Conservation (phyloP, 179 eudicot species). For the Silene noctiflora region DNA sequence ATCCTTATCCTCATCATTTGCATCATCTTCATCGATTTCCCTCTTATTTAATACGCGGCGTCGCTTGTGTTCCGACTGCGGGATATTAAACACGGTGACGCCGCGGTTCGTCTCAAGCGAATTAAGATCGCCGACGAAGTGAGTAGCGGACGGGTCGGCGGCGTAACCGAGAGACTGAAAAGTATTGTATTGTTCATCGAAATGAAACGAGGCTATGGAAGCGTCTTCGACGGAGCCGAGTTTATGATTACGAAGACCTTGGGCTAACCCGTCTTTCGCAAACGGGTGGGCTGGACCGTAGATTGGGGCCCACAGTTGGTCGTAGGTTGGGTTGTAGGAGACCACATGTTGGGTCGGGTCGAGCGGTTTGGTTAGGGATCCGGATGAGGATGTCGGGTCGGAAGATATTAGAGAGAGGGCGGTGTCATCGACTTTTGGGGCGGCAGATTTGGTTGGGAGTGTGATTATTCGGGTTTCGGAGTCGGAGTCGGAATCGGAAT, state of each 20-base stretch:
- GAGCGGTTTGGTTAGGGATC: conserved; percentile 42
- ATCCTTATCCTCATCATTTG: conserved; percentile 29
- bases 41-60: conserved; percentile 26
- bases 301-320: conserved; percentile 91
- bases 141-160: conserved; percentile 62
- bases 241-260: conserved; percentile 85
- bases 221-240: conserved; percentile 87
- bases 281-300: conserved; percentile 82
- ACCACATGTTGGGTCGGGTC: conserved; percentile 68
- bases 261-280: conserved; percentile 86
- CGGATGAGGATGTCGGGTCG: conserved; percentile 21
- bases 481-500: conserved; percentile 9
- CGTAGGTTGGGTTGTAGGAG: conserved; percentile 72
- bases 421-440: conserved; percentile 79
- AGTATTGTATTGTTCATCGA: conserved; percentile 83
- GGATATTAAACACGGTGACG: conserved; percentile 68
- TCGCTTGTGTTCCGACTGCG: conserved; percentile 69
- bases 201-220: conserved; percentile 56
- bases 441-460: conserved; percentile 66
- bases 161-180: conserved; percentile 78
- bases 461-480: conserved; percentile 33
- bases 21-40: conserved; percentile 32
- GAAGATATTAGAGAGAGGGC: conserved; percentile 60
- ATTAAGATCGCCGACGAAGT: conserved; percentile 56
- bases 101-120: conserved; percentile 41